Base-by-base conservation (phyloP, 2,329 filamentous ascomycete species). In the Pezicula radicicola region DNA sequence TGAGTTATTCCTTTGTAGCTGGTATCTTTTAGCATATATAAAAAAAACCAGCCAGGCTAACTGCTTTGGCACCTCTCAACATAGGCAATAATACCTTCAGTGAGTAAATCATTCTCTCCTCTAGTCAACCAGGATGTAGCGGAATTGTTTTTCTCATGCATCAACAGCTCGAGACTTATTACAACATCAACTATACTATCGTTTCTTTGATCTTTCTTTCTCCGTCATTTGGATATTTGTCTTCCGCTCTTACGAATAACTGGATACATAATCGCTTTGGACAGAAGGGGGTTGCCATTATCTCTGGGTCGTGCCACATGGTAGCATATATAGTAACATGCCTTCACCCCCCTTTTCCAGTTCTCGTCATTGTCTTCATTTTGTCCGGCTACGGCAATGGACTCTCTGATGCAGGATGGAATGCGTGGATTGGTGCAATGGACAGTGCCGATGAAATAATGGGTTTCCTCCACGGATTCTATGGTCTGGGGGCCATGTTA, bases 381-480 rank as follows among this genome's bases (percentile, higher is more conserved):
- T 69, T 89, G 15, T 78, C 81, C 2, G 87, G 86, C 2, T 82
- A 88, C 46, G 87, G 87, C 1, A 89, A 85, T 63, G 87, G 87
- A 5, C 69, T 90, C 15, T 76, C 81, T 52, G 85, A 81, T 55
- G 75, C 72, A 55, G 77, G 71, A 4, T 83, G 78, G 72, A 81
- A 81, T 61, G 77, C 77, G 15, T 81, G 76, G 74, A 66, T 80
- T 19, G 88, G 88, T 12, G 85, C 83, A 59, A 87, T 91, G 82
- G 52, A 25, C 18, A 54, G 49, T 51, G 79, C 86, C 10, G 91
- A 91, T 63, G 83, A 90, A 62, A 72, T 91, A 2, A 76, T 91
- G 1, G 87, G 88, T 1, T 75, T 90, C 53, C 69, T 91, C 25
- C 87, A 90, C 64, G 86, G 81, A 0, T 79, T 81, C 35, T 92